Base-by-base conservation (phyloP, 2,329 filamentous ascomycete genomes). In the Penicillium freii region DNA sequence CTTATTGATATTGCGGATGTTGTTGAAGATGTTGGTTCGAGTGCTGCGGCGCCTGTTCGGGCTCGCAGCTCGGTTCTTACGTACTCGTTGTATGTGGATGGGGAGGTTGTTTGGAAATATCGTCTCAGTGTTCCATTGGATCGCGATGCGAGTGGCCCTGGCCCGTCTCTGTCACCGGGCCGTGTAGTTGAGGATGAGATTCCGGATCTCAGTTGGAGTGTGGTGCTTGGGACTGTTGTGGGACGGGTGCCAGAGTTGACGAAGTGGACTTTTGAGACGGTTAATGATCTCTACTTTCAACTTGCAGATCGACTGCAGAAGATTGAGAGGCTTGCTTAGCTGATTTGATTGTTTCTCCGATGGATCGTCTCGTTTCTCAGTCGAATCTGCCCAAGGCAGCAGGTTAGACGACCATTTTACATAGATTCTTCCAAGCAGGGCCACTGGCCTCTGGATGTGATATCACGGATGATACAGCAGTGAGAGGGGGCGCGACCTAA, bases 41-140 rank as follows among this genome's bases (percentile, higher is more conserved):
- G 36, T 8, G 54, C 56, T 9, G 56, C 59, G 17, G 56, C 44
- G 2, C 52, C 60, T 7, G 58, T 60, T 3, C 53, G 54, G 1
- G 55, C 66, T 8, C 66, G 67, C 8, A 71, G 66, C 52, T 92
- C 89, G 69, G 83, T 87, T 40, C 78, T 99, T 36, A 87, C 87
- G 46, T 97, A 96, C 70, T 83, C 85, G 4, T 78, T 97, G 2
- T 97, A 89, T 70, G 82, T 97, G 19, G 89, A 96, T 71, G 93
- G 92, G 2, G 76, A 84, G 43, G 87, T 93, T 71, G 81, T 81
- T 1, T 97, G 93, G 93, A 88, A 72, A 53, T 78, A 80, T 60
- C 66, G 66, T 40, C 69, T 80, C 5, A 70, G 68, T 52, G 71
- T 75, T 23, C 77, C 77, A 0, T 40, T 75, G 23, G 42, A 55